Evolutionary conservation across 2,329 filamentous ascomycete genomes (phyloP).

Genomic region (Colletotrichum paranaense): DNA sequence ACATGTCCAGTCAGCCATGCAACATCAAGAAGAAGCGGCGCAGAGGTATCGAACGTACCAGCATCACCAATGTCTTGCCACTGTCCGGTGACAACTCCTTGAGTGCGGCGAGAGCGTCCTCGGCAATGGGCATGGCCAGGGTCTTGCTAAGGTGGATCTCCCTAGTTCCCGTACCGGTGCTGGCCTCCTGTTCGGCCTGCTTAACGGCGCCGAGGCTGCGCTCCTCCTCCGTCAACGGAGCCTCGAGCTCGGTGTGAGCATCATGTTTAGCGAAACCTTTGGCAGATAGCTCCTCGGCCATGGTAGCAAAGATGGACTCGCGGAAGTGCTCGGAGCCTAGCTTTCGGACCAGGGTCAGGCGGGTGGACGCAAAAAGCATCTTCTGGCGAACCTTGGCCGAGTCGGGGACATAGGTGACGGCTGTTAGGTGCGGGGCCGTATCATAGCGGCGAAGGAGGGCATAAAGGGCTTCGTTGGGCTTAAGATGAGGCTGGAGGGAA

Average conservation of each 20-base stretch:
- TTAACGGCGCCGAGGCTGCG: constrained; percentile 77
- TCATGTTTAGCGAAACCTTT: constrained; percentile 80
- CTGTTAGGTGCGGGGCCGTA: constrained; percentile 68
- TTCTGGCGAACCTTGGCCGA: constrained; percentile 83
- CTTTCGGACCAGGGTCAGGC: constrained; percentile 80
- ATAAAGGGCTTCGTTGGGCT: constrained; percentile 76
- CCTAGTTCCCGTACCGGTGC: constrained; percentile 71
- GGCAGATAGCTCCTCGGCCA: constrained; percentile 74
- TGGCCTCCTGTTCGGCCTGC: constrained; percentile 79
- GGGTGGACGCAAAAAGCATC: constrained; percentile 85
- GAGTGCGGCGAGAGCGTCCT: constrained; percentile 74
- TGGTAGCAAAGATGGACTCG: constrained; percentile 80
- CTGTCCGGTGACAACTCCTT: constrained; percentile 65
- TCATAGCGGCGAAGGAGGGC: constrained; percentile 78
- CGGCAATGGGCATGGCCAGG: constrained; percentile 68
- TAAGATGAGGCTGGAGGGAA: constrained; percentile 71
- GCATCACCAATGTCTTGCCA: constrained; percentile 68
- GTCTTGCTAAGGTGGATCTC: constrained; percentile 70
- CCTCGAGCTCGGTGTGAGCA: constrained; percentile 70
- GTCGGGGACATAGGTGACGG: constrained; percentile 84
- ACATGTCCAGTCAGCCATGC: neutral
- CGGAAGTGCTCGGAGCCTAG: constrained; percentile 83
- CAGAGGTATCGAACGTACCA: constrained; percentile 56
- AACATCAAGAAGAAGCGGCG: neutral
- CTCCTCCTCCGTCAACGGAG: constrained; percentile 85